phyloP scores from a whole-genome alignment of 495 filamentous ascomycete species.

The Baudoinia panamericana region DNA sequence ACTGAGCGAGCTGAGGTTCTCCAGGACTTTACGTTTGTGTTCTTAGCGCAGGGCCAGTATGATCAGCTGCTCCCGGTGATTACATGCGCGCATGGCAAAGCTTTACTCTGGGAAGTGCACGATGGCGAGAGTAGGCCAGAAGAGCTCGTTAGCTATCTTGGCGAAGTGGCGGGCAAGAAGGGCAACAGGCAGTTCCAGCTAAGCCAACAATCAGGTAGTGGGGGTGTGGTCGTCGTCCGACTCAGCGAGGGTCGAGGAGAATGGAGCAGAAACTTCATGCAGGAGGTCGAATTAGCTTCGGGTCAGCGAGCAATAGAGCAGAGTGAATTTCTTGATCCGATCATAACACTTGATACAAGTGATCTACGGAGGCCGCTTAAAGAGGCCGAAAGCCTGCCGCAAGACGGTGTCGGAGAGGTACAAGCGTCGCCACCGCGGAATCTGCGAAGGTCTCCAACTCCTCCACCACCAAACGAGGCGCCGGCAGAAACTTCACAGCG shows the following conservation, averaged over 20 bases:
- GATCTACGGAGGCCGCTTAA: slow-evolving; percentile 49
- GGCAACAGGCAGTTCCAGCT: slow-evolving; percentile 33
- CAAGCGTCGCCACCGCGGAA: not conserved
- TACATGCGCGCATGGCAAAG: slow-evolving; percentile 70
- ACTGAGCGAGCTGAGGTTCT: slow-evolving; percentile 56
- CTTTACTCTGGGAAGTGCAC: slow-evolving; percentile 48
- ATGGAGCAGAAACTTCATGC: slow-evolving; percentile 59
- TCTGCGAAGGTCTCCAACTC: too few relatives aligned
- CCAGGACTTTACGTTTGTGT: slow-evolving; percentile 77
- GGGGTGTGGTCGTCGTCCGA: slow-evolving; percentile 62
- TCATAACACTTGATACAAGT: slow-evolving; percentile 62
- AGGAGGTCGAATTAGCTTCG: slow-evolving; percentile 50
- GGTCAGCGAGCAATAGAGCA: slow-evolving; percentile 78
- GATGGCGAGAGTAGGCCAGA: slow-evolving; percentile 52
- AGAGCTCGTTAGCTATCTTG: slow-evolving; percentile 68
- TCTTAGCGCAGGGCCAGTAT: slow-evolving; percentile 67
- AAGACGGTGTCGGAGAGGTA: not conserved
- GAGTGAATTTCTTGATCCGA: slow-evolving; percentile 84
- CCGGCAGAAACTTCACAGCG: too few relatives aligned
- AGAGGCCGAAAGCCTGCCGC: not conserved
- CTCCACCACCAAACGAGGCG: too few relatives aligned
- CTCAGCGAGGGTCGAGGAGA: slow-evolving; percentile 48
- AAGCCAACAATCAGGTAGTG: slow-evolving; percentile 9
- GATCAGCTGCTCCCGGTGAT: slow-evolving; percentile 62
- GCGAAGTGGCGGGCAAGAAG: slow-evolving; percentile 53